Conservation (phyloP, 179 eudicot species). For the Beta macrorhiza region DNA sequence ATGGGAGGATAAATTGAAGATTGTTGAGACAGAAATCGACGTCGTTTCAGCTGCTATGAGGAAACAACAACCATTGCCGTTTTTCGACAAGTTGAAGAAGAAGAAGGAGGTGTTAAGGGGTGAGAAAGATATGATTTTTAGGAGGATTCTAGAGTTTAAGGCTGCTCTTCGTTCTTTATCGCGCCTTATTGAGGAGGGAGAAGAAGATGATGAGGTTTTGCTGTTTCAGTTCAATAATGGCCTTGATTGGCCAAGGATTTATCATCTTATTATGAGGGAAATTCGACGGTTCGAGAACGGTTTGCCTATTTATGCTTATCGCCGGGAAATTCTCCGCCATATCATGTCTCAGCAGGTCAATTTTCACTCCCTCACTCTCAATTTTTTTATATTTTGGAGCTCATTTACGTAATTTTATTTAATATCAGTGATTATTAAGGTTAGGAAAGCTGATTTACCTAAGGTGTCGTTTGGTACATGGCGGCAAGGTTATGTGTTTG, state of each 20-base stretch:
- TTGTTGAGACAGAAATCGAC: constrained; percentile 19
- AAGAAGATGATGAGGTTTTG: background rate
- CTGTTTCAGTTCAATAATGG: constrained; percentile 26
- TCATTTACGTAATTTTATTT: background rate
- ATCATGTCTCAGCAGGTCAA: constrained; percentile 69
- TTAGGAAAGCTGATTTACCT: no score
- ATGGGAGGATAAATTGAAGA: constrained; percentile 19
- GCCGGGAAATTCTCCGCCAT: constrained; percentile 47
- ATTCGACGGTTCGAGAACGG: constrained; percentile 38
- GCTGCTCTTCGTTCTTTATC: constrained; percentile 29
- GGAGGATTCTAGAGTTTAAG: constrained; percentile 35
- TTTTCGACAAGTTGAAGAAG: background rate
- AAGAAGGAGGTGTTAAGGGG: constrained; percentile 21
- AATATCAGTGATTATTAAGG: no score
- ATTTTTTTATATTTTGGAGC: no score
- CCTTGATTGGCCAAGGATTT: constrained; percentile 37
- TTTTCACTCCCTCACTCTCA: background rate
- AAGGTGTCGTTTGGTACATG: no score
- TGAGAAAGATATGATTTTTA: constrained; percentile 28
- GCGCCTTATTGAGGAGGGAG: constrained; percentile 19
- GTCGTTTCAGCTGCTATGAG: constrained; percentile 8
- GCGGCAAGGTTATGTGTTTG: no score
- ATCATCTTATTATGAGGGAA: constrained; percentile 39
- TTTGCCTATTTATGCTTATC: constrained; percentile 43
- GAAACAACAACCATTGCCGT: background rate